A percentile compares a stretch with the other conserved stretches of the same genome.
These are phyloP conservation scores for Diaporthe humulicola DNA, from an alignment of 2,329 filamentous ascomycete species.

Conservation along the genomic window DNA sequence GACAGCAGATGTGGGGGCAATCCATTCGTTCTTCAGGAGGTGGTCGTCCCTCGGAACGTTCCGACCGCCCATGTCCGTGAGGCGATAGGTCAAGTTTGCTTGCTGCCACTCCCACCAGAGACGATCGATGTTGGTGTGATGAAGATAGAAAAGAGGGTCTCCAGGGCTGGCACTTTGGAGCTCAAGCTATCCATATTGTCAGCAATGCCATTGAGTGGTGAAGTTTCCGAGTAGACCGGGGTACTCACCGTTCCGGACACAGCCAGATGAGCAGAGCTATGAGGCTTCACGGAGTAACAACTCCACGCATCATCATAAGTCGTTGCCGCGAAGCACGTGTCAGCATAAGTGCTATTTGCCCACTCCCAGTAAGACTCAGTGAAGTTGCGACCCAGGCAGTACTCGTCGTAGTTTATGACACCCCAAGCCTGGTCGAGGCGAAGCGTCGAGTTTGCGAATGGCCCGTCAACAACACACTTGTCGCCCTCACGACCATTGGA, in stretches of 20 bases:
- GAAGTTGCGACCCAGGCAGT: conserved; percentile 33
- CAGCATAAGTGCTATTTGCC: conserved; percentile 24
- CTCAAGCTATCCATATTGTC: conserved; percentile 33
- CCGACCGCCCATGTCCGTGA: conserved; percentile 44
- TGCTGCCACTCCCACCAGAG: conserved; percentile 50
- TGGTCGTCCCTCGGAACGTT: conserved; percentile 37
- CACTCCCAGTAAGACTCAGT: conserved; percentile 8
- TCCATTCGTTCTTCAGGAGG: conserved; percentile 4
- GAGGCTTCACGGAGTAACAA: conserved; percentile 44
- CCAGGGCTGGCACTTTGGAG: conserved; percentile 45
- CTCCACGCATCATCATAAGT: conserved; percentile 42
- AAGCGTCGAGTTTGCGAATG: conserved; percentile 51
- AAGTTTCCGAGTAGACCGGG: too few species aligned
- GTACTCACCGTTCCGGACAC: conserved; percentile 40
- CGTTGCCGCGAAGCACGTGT: conserved; percentile 30
- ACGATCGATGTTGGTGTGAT: conserved; percentile 48
- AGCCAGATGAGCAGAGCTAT: conserved; percentile 43
- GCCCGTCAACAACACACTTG: conserved; percentile 51
- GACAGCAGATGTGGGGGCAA: neutral
- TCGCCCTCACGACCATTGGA: conserved; percentile 50
- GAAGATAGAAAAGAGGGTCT: conserved; percentile 52
- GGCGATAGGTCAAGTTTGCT: conserved; percentile 39
- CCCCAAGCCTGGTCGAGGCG: conserved; percentile 37
- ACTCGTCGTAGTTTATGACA: conserved; percentile 10
- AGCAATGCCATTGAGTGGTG: neutral